These are phyloP conservation scores for Cydonia oblonga DNA, from an alignment of 331 rosid genomes.

Conservation along the genomic window DNA sequence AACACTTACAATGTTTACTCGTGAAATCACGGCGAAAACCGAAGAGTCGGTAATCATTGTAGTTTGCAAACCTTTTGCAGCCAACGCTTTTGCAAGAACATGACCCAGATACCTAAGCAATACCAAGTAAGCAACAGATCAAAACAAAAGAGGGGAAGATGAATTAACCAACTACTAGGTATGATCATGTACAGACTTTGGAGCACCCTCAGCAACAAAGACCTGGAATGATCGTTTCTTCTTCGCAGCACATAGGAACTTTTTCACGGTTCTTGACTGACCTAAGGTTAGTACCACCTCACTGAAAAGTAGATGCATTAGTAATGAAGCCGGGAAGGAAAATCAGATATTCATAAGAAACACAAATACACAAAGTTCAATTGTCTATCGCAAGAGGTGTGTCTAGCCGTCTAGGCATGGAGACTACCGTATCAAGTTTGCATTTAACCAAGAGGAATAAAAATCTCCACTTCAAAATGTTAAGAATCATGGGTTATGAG, in stretches of 20 bases:
- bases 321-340: neutral
- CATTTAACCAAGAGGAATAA: neutral
- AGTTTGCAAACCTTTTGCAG: constrained; percentile 2
- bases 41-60: constrained; percentile 7
- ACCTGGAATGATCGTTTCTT: constrained; percentile 1
- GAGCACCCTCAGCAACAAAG: constrained; percentile 11
- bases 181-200: neutral
- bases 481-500: neutral
- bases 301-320: neutral
- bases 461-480: neutral
- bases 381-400: neutral
- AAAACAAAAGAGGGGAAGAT: neutral
- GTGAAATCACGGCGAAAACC: constrained; percentile 8
- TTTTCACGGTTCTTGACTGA: neutral
- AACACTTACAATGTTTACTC: constrained; percentile 2
- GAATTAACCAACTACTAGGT: neutral
- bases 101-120: constrained; percentile 9
- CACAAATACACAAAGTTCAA: neutral
- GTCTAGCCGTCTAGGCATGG: neutral
- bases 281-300: constrained; percentile 12
- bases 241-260: constrained; percentile 8
- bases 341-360: neutral
- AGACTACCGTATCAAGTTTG: neutral
- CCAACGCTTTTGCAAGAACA: constrained; percentile 9
- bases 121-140: neutral